Conservation (phyloP, 352 stramenopile genomes). For the Phytophthora ohioensis region DNA sequence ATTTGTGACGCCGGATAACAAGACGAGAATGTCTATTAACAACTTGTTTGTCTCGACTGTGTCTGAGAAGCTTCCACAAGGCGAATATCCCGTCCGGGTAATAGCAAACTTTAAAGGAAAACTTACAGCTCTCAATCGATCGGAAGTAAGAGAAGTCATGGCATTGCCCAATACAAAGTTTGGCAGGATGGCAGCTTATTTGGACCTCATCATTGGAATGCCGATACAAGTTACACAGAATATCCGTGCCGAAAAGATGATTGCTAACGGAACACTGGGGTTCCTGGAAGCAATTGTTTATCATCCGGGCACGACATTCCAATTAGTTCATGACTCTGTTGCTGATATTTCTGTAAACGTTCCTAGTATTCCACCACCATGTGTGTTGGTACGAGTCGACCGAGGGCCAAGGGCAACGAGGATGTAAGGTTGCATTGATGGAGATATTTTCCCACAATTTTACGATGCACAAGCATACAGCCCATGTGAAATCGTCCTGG, state of each 20-base stretch:
- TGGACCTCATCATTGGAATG: conserved; percentile 11
- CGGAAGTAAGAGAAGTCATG: not conserved
- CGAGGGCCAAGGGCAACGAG: not conserved
- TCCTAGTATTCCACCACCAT: not conserved
- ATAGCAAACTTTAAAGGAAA: conserved; percentile 12
- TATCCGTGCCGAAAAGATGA: conserved; percentile 2
- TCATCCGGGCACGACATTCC: conserved; percentile 6
- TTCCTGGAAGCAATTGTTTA: conserved; percentile 10
- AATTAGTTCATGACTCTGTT: conserved; percentile 9
- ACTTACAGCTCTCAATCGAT: not conserved
- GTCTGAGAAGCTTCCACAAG: not conserved
- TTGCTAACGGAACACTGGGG: conserved; percentile 22
- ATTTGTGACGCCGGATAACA: conserved; percentile 13
- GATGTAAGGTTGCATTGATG: not conserved
- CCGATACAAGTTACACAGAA: conserved; percentile 16
- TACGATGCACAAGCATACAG: not conserved
- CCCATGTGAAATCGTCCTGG: not conserved
- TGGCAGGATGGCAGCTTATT: conserved; percentile 4
- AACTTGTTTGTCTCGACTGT: not conserved
- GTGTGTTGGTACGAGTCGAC: not conserved
- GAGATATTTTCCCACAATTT: not conserved
- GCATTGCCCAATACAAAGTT: conserved; percentile 11
- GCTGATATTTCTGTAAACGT: not conserved
- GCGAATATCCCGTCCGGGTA: conserved; percentile 5
- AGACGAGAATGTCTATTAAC: conserved; percentile 3